phyloP scores from a whole-genome alignment of 1,284 basidiomycete species.

The Fomitopsis palustris region DNA sequence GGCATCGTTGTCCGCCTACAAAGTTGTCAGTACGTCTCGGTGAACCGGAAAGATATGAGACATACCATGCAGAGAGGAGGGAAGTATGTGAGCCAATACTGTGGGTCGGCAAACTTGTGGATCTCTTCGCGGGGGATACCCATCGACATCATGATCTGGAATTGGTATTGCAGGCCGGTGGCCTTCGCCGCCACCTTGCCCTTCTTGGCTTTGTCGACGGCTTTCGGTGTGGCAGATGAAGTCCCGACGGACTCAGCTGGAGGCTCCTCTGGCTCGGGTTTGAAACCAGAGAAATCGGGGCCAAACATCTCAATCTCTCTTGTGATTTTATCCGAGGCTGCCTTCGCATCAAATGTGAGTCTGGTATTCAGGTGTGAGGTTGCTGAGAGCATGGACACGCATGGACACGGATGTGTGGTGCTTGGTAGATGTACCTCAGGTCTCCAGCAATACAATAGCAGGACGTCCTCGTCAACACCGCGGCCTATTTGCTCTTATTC shows the following conservation, averaged over 20 bases:
- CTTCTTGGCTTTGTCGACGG: conserved; percentile 88
- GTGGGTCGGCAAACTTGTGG: conserved; percentile 93
- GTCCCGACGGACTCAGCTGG: conserved; percentile 31
- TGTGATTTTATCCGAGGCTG: conserved; percentile 95
- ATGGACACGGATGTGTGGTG: not conserved
- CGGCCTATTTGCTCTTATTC: not conserved
- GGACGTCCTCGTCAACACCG: not conserved
- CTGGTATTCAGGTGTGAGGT: not conserved
- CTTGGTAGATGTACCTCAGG: not conserved
- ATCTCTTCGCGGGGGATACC: conserved; percentile 88
- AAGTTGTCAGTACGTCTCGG: not conserved
- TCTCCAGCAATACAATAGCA: no score
- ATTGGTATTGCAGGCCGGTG: conserved; percentile 95
- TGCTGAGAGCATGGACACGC: not conserved
- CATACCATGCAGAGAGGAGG: conserved; percentile 89
- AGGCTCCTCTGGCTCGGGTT: conserved; percentile 40
- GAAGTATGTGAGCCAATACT: conserved; percentile 93
- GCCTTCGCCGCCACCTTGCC: conserved; percentile 94
- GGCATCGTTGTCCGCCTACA: conserved; percentile 75
- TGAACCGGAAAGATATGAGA: conserved; percentile 10
- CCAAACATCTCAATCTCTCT: conserved; percentile 98
- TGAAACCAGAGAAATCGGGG: conserved; percentile 79
- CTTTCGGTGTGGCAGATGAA: conserved; percentile 34
- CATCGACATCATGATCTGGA: conserved; percentile 97
- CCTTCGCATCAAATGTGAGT: conserved; percentile 40